Evolutionary conservation across 257 asterid genomes (phyloP).

Genomic region (Catharanthus roseus): DNA sequence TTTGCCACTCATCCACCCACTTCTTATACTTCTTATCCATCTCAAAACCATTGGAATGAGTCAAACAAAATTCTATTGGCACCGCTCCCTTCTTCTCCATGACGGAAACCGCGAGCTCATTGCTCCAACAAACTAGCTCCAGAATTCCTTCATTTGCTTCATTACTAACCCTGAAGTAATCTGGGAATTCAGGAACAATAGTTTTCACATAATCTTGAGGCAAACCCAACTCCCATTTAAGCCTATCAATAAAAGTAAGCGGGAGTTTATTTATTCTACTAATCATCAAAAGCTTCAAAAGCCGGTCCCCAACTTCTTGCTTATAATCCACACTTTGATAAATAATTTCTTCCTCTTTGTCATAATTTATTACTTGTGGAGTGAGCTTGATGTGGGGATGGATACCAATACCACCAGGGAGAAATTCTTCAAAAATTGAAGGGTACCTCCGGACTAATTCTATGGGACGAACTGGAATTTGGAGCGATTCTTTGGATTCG

Average conservation of each 20-base stretch:
- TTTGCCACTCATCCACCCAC: constrained; percentile 91
- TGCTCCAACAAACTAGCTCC: constrained; percentile 84
- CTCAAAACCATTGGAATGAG: constrained; percentile 61
- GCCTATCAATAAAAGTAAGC: constrained; percentile 39
- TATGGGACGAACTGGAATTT: constrained; percentile 71
- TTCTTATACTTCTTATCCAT: constrained; percentile 78
- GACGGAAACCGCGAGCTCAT: constrained; percentile 66
- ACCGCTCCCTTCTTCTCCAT: constrained; percentile 40
- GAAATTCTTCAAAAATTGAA: constrained; percentile 59
- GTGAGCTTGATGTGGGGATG: constrained; percentile 78
- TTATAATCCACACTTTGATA: constrained; percentile 49
- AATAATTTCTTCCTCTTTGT: constrained; percentile 53
- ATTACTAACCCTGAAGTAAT: constrained; percentile 52
- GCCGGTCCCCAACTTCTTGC: constrained; percentile 61
- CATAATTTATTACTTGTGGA: constrained; percentile 36
- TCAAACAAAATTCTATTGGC: constrained; percentile 33
- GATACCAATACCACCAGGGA: constrained; percentile 50
- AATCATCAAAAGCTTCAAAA: constrained; percentile 81
- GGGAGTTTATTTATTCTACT: constrained; percentile 58
- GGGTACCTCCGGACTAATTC: constrained; percentile 72
- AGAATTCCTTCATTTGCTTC: constrained; percentile 37
- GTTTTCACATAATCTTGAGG: constrained; percentile 45
- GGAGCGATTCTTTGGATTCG: constrained; percentile 43
- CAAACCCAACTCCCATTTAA: constrained; percentile 87
- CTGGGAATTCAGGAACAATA: constrained; percentile 82